Percentiles rank a stretch among this genome's conserved stretches.
These are phyloP conservation scores for Ehretia macrophylla DNA, from an alignment of 257 asterid genomes.

Conservation along the genomic window DNA sequence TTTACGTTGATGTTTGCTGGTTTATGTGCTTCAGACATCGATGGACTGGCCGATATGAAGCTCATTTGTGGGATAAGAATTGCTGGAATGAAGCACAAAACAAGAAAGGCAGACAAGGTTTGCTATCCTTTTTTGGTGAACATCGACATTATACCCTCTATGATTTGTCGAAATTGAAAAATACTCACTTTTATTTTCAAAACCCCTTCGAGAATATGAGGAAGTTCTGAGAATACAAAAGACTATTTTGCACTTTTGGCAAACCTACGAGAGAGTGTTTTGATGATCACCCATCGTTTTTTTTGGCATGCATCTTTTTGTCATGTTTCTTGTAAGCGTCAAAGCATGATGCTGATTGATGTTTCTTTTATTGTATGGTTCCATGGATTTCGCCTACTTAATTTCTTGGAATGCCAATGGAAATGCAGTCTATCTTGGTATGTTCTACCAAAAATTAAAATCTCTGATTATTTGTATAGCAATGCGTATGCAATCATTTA, in stretches of 20 bases:
- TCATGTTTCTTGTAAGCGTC: too few species aligned
- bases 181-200: too few species aligned
- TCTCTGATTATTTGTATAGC: too few species aligned
- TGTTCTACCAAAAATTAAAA: conserved; percentile 8
- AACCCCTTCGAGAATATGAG: too few species aligned
- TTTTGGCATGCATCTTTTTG: not conserved
- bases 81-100: conserved; percentile 92
- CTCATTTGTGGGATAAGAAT: conserved; percentile 91
- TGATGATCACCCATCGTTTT: too few species aligned
- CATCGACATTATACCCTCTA: too few species aligned
- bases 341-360: too few species aligned
- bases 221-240: too few species aligned
- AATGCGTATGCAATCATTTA: not conserved
- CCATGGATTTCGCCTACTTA: conserved; percentile 7
- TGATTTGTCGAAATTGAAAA: too few species aligned
- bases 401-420: conserved; percentile 23
- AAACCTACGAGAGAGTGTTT: too few species aligned
- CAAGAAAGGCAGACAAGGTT: conserved; percentile 98
- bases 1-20: not conserved
- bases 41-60: conserved; percentile 90
- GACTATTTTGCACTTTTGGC: too few species aligned
- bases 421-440: conserved; percentile 77
- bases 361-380: not conserved
- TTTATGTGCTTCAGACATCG: conserved; percentile 48
- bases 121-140: not conserved